A percentile compares a stretch with the other conserved stretches of the same genome.
phyloP scores from a whole-genome alignment of 1,284 basidiomycete species.

The Trametes versicolor region DNA sequence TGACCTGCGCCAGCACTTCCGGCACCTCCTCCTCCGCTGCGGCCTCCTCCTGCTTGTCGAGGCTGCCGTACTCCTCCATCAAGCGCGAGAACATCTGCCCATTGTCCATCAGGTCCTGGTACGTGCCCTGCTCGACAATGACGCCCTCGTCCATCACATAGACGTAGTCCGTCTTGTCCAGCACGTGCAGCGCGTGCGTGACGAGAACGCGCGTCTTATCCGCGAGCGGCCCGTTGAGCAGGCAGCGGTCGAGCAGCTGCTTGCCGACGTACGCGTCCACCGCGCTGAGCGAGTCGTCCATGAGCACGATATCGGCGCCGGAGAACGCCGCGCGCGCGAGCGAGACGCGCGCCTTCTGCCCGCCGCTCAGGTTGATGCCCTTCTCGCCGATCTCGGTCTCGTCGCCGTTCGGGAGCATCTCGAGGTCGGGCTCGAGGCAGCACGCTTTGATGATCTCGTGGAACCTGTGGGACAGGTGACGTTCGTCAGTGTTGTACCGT shows the following conservation, averaged over 20 bases:
- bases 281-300: constrained; percentile 78
- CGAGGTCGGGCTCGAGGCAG: constrained; percentile 70
- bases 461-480: constrained; percentile 50
- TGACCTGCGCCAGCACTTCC: constrained; percentile 35
- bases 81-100: constrained; percentile 65
- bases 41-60: constrained; percentile 47
- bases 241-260: constrained; percentile 67
- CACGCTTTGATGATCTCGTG: constrained; percentile 67
- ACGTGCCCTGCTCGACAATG: constrained; percentile 73
- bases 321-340: constrained; percentile 87
- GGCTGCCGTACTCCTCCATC: constrained; percentile 68
- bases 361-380: constrained; percentile 75
- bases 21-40: constrained; percentile 41
- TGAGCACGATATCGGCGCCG: constrained; percentile 74
- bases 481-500: constrained; percentile 7
- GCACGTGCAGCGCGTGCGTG: constrained; percentile 79
- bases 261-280: constrained; percentile 79
- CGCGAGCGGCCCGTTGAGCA: constrained; percentile 65
- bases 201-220: constrained; percentile 78
- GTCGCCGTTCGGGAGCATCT: constrained; percentile 72
- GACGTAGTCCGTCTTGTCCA: constrained; percentile 74
- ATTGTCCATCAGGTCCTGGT: constrained; percentile 61
- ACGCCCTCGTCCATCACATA: constrained; percentile 79
- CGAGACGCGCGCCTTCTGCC: constrained; percentile 75
- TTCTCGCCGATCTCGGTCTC: constrained; percentile 88